Evolutionary conservation across 768 basidiomycete genomes (phyloP).

Genomic region (Xerocomellus intermedius): DNA sequence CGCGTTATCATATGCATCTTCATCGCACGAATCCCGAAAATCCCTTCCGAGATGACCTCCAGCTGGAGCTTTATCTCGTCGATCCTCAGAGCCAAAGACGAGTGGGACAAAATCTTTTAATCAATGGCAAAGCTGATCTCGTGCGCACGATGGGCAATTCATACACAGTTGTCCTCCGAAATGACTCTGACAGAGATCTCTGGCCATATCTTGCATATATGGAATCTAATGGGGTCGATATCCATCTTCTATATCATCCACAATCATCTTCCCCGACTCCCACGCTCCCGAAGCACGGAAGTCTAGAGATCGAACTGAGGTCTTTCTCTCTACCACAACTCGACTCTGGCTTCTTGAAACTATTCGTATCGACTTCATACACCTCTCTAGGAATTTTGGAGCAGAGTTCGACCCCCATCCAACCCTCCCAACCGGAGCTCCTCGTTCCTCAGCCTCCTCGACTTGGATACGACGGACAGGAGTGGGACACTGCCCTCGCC

Average conservation of each 20-base stretch:
- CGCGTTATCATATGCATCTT: slow-evolving; percentile 59
- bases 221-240: slow-evolving; percentile 54
- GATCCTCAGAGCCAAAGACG: slow-evolving; percentile 45
- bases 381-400: slow-evolving; percentile 50
- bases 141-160: slow-evolving; percentile 41
- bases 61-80: slow-evolving; percentile 52
- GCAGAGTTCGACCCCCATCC: slow-evolving; percentile 35
- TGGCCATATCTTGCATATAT: slow-evolving; percentile 66
- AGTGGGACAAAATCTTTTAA: slow-evolving; percentile 46
- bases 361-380: slow-evolving; percentile 54
- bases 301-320: slow-evolving; percentile 37
- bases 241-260: slow-evolving; percentile 56
- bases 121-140: slow-evolving; percentile 48
- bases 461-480: slow-evolving; percentile 16
- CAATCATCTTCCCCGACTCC: slow-evolving; percentile 36
- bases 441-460: slow-evolving; percentile 5
- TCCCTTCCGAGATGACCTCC: slow-evolving; percentile 47
- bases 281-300: slow-evolving; percentile 43
- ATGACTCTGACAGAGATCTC: slow-evolving; percentile 49
- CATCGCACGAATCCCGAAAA: slow-evolving; percentile 47
- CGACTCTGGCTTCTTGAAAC: slow-evolving; percentile 53
- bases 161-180: slow-evolving; percentile 50
- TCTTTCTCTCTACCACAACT: slow-evolving; percentile 45
- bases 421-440: slow-evolving; percentile 13
- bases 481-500: slow-evolving; percentile 32